Conservation (phyloP, 1,284 basidiomycete species). For the Ustilago tritici region DNA sequence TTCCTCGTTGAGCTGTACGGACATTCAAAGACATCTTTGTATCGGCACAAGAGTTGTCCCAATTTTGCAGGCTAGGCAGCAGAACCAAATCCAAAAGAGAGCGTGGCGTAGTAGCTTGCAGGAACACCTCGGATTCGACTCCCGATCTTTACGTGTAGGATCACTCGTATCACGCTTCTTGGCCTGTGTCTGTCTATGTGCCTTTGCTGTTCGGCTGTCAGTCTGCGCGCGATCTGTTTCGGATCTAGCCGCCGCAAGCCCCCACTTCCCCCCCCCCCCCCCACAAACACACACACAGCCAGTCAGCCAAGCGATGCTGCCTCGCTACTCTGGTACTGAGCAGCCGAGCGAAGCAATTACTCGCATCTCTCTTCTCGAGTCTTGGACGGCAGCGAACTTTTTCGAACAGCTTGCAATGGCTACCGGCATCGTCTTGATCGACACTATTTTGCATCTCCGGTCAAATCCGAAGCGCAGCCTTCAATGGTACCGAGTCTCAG, state of each 20-base stretch:
- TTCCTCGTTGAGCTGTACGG: too few species aligned
- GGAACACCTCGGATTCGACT: constrained; percentile 11
- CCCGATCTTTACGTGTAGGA: constrained; percentile 41
- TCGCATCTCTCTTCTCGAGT: constrained; percentile 2
- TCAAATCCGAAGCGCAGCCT: background rate
- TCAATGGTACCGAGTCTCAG: background rate
- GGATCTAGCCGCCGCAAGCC: background rate
- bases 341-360: constrained; percentile 28
- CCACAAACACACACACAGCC: too few species aligned
- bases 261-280: too few species aligned
- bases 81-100: background rate
- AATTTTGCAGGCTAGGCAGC: background rate
- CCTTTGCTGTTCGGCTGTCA: background rate
- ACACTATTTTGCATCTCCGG: background rate
- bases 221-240: constrained; percentile 1
- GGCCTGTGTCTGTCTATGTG: too few species aligned
- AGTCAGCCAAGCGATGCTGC: too few species aligned
- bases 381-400: background rate
- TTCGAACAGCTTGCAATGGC: background rate
- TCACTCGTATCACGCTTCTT: background rate
- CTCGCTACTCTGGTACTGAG: too few species aligned
- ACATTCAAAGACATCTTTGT: constrained; percentile 5
- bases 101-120: background rate
- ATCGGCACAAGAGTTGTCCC: constrained; percentile 3
- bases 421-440: background rate